A percentile compares a stretch with the other conserved stretches of the same genome.
These are phyloP conservation scores for Lecanicillium sp. DNA, from an alignment of 2,329 filamentous ascomycete species.

Conservation along the genomic window DNA sequence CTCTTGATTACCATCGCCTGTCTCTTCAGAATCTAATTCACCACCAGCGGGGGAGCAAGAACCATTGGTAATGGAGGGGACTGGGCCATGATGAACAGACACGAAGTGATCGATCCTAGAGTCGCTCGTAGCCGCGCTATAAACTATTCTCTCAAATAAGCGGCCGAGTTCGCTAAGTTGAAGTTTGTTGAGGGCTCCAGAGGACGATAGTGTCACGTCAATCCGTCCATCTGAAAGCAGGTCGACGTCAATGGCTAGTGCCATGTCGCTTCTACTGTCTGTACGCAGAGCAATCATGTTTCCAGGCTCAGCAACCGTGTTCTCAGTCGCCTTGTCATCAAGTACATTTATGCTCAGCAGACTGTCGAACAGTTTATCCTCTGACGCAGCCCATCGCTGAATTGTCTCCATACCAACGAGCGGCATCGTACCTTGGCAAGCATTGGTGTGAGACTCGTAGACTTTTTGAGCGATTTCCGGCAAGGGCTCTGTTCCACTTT, in stretches of 20 bases:
- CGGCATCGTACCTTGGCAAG: conserved; percentile 14
- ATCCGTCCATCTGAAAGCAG: conserved; percentile 13
- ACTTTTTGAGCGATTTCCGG: conserved; percentile 10
- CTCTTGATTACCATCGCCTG: conserved; percentile 1
- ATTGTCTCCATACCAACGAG: conserved; percentile 13
- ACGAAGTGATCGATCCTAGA: conserved; percentile 10
- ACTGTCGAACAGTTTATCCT: conserved; percentile 16
- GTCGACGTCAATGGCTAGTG: conserved; percentile 14
- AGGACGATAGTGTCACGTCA: conserved; percentile 10
- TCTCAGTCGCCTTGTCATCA: not conserved
- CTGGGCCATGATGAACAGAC: not conserved
- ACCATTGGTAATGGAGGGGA: too few species aligned
- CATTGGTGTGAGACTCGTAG: conserved; percentile 9
- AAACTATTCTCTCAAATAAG: conserved; percentile 12
- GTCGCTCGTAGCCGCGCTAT: conserved; percentile 3
- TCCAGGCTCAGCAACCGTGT: not conserved
- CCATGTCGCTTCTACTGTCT: conserved; percentile 11
- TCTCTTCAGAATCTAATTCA: not conserved
- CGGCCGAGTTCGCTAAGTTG: too few species aligned
- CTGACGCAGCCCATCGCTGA: conserved; percentile 14
- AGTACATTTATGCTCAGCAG: conserved; percentile 11
- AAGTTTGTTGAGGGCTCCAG: too few species aligned
- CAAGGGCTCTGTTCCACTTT: conserved; percentile 6
- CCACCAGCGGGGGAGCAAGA: too few species aligned
- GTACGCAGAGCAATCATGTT: conserved; percentile 10